Evolutionary conservation across 78 protist genomes (phyloP).

Genomic region (Emiliania huxleyi): DNA sequence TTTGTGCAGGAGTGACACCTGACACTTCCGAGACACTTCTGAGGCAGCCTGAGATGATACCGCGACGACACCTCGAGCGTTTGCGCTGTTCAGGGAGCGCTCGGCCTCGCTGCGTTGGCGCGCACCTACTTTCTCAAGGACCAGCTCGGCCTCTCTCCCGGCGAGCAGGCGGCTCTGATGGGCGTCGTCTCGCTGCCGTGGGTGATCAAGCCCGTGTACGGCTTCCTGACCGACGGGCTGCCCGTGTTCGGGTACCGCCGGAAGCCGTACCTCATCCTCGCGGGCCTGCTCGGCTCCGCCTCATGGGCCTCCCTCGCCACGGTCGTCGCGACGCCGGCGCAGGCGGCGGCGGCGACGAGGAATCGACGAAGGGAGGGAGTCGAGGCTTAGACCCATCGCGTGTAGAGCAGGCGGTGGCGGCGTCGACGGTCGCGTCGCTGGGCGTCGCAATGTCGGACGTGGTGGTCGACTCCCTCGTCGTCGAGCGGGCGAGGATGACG

Average conservation of each 20-base stretch:
- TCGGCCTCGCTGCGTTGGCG: not conserved
- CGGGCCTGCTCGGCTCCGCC: not conserved
- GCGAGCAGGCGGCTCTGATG: not conserved
- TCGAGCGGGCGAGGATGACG: slow-evolving; percentile 23
- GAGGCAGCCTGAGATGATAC: too few relatives aligned
- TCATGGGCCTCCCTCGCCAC: not conserved
- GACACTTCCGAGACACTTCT: too few relatives aligned
- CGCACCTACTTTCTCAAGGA: not conserved
- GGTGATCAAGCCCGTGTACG: slow-evolving; percentile 3
- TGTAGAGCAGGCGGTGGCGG: not conserved
- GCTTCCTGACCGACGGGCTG: not conserved
- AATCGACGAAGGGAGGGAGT: too few relatives aligned
- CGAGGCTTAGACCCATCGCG: too few relatives aligned
- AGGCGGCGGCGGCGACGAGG: too few relatives aligned
- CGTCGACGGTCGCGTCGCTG: not conserved
- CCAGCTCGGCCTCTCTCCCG: not conserved
- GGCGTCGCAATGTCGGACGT: slow-evolving; percentile 4
- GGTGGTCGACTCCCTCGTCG: slow-evolving; percentile 21
- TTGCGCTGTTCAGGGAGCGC: not conserved
- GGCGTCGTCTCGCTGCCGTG: not conserved
- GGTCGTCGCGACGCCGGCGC: not conserved
- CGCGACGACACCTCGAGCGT: too few relatives aligned
- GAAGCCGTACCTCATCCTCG: not conserved
- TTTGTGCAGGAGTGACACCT: too few relatives aligned
- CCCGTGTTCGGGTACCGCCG: not conserved